Conservation (phyloP, 768 basidiomycete genomes). For the Stropharia rugosoannulata region DNA sequence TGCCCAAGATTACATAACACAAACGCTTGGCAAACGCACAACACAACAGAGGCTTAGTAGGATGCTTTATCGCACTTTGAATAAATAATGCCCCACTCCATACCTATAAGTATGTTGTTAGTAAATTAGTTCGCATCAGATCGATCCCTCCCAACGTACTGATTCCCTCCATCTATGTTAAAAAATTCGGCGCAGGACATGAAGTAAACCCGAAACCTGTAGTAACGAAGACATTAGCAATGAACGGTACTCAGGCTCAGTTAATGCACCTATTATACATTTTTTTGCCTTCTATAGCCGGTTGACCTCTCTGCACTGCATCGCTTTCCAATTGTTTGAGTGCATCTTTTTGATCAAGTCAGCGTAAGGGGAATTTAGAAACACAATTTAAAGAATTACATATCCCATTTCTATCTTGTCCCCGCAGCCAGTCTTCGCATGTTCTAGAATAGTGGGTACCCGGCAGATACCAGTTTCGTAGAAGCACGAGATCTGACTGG, state of each 20-base stretch:
- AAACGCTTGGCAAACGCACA: too few relatives aligned
- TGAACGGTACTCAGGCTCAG: neutral
- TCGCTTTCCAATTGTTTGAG: slow-evolving; percentile 48
- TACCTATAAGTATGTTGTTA: slow-evolving; percentile 33
- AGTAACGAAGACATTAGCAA: neutral
- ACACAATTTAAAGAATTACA: slow-evolving; percentile 18
- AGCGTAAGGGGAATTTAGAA: neutral
- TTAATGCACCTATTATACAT: slow-evolving; percentile 50
- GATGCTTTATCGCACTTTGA: slow-evolving; percentile 33
- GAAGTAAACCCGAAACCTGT: slow-evolving; percentile 68
- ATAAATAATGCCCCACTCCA: slow-evolving; percentile 58
- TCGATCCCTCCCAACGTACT: slow-evolving; percentile 38
- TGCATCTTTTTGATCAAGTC: slow-evolving; percentile 28
- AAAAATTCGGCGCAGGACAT: slow-evolving; percentile 73
- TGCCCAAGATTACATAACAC: too few relatives aligned
- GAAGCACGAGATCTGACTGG: slow-evolving; percentile 57
- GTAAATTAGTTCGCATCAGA: slow-evolving; percentile 8
- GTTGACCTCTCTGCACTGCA: slow-evolving; percentile 43
- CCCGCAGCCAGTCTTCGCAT: slow-evolving; percentile 62
- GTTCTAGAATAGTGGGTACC: slow-evolving; percentile 66
- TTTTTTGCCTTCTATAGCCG: slow-evolving; percentile 52
- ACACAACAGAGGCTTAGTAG: too few relatives aligned
- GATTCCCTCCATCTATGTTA: slow-evolving; percentile 56
- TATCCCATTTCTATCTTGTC: slow-evolving; percentile 53
- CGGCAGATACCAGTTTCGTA: slow-evolving; percentile 60